phyloP scores from a whole-genome alignment of 2,329 filamentous ascomycete genomes.

The Curvularia hawaiiensis region DNA sequence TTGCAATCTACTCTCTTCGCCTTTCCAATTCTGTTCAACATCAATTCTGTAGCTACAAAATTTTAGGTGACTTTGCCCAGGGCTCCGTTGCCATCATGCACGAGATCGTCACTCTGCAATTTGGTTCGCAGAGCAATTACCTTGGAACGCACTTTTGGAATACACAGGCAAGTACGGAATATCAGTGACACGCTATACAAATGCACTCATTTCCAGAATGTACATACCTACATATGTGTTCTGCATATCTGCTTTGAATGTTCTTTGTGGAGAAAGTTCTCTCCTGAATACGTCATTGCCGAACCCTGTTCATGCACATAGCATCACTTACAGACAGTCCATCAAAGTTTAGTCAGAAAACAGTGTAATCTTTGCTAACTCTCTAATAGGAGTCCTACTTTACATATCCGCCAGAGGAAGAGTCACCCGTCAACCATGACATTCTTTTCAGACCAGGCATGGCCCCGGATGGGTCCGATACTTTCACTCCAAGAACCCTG shows the following conservation, averaged over 20 bases:
- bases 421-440: constrained; percentile 76
- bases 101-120: constrained; percentile 92
- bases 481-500: constrained; percentile 87
- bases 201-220: too few relatives aligned
- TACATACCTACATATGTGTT: neutral
- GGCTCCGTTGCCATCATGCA: constrained; percentile 67
- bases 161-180: constrained; percentile 65
- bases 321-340: neutral
- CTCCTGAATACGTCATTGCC: too few relatives aligned
- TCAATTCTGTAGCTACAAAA: neutral
- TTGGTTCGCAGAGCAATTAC: constrained; percentile 92
- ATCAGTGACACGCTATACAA: neutral
- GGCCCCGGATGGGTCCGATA: constrained; percentile 83
- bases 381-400: constrained; percentile 86
- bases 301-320: neutral
- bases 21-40: neutral
- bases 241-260: neutral
- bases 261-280: neutral
- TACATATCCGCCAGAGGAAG: constrained; percentile 73
- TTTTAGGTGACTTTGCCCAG: neutral
- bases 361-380: neutral
- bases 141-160: constrained; percentile 98
- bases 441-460: constrained; percentile 87
- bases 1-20: neutral
- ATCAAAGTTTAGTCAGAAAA: neutral